Evolutionary conservation across 2,329 filamentous ascomycete genomes (phyloP), one percentile per base, ranked within the genome.

Genomic region (Neonectria ditissima): DNA sequence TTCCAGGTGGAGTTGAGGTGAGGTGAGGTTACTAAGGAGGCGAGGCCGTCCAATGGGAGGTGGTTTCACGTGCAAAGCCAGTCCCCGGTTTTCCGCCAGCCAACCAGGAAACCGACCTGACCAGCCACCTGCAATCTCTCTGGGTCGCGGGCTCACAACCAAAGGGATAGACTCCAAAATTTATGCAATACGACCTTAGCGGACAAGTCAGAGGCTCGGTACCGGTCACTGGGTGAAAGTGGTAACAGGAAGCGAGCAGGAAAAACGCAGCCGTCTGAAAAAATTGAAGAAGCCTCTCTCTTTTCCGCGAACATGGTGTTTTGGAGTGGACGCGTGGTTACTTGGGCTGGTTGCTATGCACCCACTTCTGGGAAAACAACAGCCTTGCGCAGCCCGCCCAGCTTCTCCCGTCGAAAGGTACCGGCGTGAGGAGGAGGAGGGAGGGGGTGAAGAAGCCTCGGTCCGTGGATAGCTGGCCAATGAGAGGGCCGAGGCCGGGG

Each of bases 41-140:
- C n/a, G 44, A 58, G 28, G 62, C 32, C 18, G 39, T n/a, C 39
- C 48, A 47, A 43, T 55, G 48, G 63, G 45, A 57, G 48, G 48
- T n/a, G 39, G 22, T 39, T 68, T 66, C 66, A 71, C 62, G 62
- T 71, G 69, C 65, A 68, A 48, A 41, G 47, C 47, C 28, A 18
- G 47, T 32, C 26, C 26, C 47, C 47, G n/a, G 14, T 34, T 50
- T 59, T 26, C 9, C 22, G 56, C 47, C 47, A 56, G 18, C 14
- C 32, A 28, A 52, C 28, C 48, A 52, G 45, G n/a, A 32, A 45
- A 50, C n/a, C 37, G 11, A 37, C 5, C n/a, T 37, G 34, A n/a
- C 56, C 47, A 52, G 47, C 56, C 45, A 53, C 47, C 51, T 22
- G 56, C 22, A 20, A 22, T 30, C 24, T 32, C 30, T 50, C 6